Evolutionary conservation across 2,329 filamentous ascomycete species (phyloP), one percentile per base, ranked within the genome.

Genomic region (Aureobasidium vineae): DNA sequence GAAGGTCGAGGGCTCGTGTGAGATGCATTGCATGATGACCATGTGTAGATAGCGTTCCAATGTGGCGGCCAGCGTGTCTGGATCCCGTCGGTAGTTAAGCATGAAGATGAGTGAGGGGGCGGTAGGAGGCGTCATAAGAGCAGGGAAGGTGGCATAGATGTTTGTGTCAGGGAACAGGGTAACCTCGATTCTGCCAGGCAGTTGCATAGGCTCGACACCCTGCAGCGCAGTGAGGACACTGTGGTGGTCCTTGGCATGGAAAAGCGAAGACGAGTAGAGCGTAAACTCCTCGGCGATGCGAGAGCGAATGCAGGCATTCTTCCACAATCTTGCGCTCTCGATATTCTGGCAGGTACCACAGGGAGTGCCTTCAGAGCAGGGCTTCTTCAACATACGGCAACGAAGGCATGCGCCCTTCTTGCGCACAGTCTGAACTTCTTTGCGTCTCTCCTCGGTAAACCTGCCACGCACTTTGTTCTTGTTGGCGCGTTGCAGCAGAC

Each of bases 341-440:
- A 88, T 83, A 68, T 82, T 82, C 60, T 79, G 79, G 69, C 85
- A 88, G 11, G 84, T 85, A 31, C 77, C 82, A 72, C 85, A 88
- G 19, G 85, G 85, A 45, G 80, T 86, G 23, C 84, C 84, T 40
- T 83, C 83, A 10, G 85, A 87, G 70, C 85, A 88, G 53, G 84
- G 83, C 71, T 88, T 88, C 76, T 87, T 88, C 28, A 88, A 76
- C 85, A 88, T 87, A 16, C 85, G 83, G 72, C 85, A 88, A 40
- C 85, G 82, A 68, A 87, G 82, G 71, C 85, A 88, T 8, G 85
- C 85, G 15, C 85, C 85, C 63, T 81, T 79, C 73, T 87, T 86
- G 28, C 85, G 80, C 40, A 86, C 82, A 68, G 84, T 81, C 69
- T 85, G 82, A 1, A 87, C 85, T 71, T 87, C 84, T 69, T 85